A percentile compares a stretch with the other conserved stretches of the same genome.
Evolutionary conservation across 306 rosid species (phyloP).

Genomic region (Quercus suber): DNA sequence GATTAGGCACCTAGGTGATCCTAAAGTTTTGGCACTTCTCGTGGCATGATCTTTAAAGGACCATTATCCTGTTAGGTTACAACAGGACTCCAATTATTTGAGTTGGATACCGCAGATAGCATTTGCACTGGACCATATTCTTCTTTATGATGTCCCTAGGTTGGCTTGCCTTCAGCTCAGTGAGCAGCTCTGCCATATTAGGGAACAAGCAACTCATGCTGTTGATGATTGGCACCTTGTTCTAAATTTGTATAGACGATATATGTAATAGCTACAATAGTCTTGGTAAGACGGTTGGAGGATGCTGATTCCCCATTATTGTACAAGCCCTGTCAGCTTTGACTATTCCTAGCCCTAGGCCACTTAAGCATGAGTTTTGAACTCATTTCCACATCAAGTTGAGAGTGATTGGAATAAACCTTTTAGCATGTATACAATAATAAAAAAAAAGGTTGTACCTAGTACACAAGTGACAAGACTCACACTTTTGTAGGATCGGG

Average conservation of each 20-base stretch:
- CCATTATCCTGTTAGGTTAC: background rate
- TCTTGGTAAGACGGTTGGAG: background rate
- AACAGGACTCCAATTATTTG: background rate
- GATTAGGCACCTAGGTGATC: background rate
- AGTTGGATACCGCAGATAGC: background rate
- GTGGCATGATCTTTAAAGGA: background rate
- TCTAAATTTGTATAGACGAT: background rate
- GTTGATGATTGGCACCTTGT: background rate
- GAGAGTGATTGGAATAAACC: background rate
- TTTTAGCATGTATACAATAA: background rate
- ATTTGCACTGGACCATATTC: background rate
- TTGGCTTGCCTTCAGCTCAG: background rate
- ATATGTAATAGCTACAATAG: background rate
- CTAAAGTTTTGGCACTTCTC: background rate
- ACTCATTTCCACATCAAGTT: background rate
- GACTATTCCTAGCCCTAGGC: background rate
- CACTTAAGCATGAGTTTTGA: background rate
- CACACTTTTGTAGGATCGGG: too few species aligned
- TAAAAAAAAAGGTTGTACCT: too few species aligned
- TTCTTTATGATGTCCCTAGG: background rate
- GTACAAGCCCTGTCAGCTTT: background rate
- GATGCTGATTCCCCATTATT: background rate
- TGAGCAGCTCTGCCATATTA: background rate
- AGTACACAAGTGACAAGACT: too few species aligned
- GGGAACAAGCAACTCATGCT: background rate